Percentiles rank a stretch among this genome's conserved stretches.
These are phyloP conservation scores for Chrysoporthe austroafricana DNA, from an alignment of 2,329 filamentous ascomycete genomes.

Conservation along the genomic window DNA sequence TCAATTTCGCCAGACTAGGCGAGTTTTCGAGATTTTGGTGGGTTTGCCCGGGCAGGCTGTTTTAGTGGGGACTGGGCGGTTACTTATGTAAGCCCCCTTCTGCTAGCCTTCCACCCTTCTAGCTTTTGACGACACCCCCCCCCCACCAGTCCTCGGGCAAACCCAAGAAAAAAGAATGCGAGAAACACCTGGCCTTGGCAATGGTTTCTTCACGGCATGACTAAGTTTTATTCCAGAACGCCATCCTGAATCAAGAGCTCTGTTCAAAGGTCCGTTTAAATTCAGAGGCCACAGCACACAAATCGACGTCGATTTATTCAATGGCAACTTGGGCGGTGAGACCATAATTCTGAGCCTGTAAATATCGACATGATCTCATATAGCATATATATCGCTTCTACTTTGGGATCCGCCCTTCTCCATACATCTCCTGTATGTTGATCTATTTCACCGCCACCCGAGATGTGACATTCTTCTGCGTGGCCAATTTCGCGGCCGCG, in stretches of 20 bases:
- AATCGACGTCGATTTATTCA: background rate
- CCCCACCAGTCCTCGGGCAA: no score
- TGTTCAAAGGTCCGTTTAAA: no score
- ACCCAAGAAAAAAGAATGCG: no score
- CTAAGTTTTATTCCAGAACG: no score
- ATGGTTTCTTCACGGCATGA: no score
- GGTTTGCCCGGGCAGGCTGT: slow-evolving; percentile 31
- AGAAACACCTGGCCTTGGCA: no score
- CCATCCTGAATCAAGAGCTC: no score
- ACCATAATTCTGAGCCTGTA: background rate
- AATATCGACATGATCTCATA: background rate
- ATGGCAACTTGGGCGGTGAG: background rate
- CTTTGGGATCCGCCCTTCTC: background rate
- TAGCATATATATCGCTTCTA: background rate
- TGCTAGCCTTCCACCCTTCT: background rate
- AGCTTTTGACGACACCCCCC: no score
- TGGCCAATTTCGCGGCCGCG: slow-evolving; percentile 66
- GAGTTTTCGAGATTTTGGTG: slow-evolving; percentile 35
- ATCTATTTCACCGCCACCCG: slow-evolving; percentile 38
- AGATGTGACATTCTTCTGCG: slow-evolving; percentile 54
- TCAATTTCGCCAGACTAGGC: slow-evolving; percentile 25
- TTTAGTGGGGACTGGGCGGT: slow-evolving; percentile 11
- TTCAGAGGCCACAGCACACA: background rate
- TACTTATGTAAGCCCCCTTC: slow-evolving; percentile 2
- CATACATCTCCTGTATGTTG: background rate